Evolutionary conservation across 129 eudicot species (phyloP), one percentile per base, ranked within the genome.

Genomic region (Artemisia annua): DNA sequence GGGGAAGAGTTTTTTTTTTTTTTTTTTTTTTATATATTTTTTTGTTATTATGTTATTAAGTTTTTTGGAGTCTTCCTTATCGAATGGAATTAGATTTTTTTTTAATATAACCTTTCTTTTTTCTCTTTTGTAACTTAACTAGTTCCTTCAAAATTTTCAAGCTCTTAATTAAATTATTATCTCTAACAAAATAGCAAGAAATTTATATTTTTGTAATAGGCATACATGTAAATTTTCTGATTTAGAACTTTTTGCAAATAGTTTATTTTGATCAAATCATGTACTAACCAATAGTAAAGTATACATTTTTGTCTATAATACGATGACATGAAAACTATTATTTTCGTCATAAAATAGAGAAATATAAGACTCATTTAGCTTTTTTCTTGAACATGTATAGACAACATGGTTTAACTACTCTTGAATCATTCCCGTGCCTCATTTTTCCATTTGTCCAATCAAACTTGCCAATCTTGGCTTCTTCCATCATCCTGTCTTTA

Each of bases 391-490:
- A 55, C 24, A 55, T 55, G 61, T 55, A 0, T 24, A 55, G 20
- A 55, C 61, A 7, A 54, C 63, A 19, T 57, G 63, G 61, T 56
- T 18, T 56, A 9, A 12, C 19, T 30, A 56, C 62, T 35, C 44
- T 56, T 56, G 32, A 17, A 16, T 56, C 62, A 20, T 57, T 57
- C 1, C 7, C 10, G 32, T 57, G 11, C 6, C 14, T 57, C n/a
- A 26, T 57, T 57, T 26, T 19, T 19, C 32, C 46, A 35, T 35
- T 35, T 2, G 2, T 35, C 46, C 12, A 28, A 28, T n/a, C 20
- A 22, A 61, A 20, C 16, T 12, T 32, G 59, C 6, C 46, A 20
- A 19, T 73, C 63, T 17, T 53, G 59, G 17, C 77, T 75, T 76
- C 76, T 73, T 75, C 18, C 4, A 44, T 62, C 52, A 14, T 24